Evolutionary conservation across 1,139 yeast species (phyloP).

Genomic region (Hansenula lynferdii): DNA sequence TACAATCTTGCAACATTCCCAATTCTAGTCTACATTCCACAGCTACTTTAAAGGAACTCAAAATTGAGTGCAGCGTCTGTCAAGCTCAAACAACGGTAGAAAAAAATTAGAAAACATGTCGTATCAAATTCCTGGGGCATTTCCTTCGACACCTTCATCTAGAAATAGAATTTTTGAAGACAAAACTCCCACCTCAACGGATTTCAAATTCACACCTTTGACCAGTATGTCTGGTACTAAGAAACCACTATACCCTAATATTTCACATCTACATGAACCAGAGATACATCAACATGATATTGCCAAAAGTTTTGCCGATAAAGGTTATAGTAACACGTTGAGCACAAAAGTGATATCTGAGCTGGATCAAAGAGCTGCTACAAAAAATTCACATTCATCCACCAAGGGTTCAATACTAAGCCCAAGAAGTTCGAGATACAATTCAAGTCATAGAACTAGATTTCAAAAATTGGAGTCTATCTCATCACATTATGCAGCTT

Average conservation of each 20-base stretch:
- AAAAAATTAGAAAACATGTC: not conserved
- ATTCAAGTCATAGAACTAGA: constrained; percentile 19
- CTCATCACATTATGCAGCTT: constrained; percentile 26
- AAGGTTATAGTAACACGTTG: constrained; percentile 24
- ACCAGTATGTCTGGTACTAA: constrained; percentile 1
- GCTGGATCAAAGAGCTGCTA: constrained; percentile 26
- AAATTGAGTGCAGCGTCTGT: too few species aligned
- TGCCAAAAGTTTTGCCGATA: constrained; percentile 14
- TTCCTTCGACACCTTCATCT: constrained; percentile 11
- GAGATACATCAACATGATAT: constrained; percentile 1
- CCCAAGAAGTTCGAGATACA: constrained; percentile 15
- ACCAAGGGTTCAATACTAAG: constrained; percentile 9
- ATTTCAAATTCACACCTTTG: constrained; percentile 17
- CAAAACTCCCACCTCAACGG: constrained; percentile 10
- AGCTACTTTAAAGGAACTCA: too few species aligned
- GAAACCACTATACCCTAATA: constrained; percentile 17
- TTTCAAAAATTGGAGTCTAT: constrained; percentile 28
- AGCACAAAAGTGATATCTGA: constrained; percentile 28
- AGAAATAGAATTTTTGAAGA: constrained; percentile 3
- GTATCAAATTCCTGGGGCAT: constrained; percentile 14
- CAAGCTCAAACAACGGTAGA: not conserved
- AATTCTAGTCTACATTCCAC: not conserved
- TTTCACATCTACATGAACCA: constrained; percentile 8
- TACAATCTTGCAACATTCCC: too few species aligned
- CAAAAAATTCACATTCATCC: constrained; percentile 7